These are phyloP conservation scores for Parachlorella kessleri DNA, from an alignment of 139 green algal genomes.

Conservation along the genomic window DNA sequence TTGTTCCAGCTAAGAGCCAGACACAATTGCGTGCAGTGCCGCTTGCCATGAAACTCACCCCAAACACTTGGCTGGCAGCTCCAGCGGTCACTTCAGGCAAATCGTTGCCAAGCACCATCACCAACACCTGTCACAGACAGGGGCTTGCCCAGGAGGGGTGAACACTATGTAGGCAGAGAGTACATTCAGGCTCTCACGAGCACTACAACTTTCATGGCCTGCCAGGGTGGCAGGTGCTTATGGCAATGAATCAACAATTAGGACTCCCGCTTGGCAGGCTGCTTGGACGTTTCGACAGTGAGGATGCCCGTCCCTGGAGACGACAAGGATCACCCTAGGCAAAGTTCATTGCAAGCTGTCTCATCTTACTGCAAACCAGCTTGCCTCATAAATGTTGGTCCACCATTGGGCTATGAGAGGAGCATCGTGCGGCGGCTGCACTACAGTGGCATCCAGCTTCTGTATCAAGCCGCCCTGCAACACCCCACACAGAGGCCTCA, in stretches of 20 bases:
- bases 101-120: slow-evolving; percentile 23
- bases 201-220: background rate
- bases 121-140: background rate
- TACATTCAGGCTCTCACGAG: no score
- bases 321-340: no score
- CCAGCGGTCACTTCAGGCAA: slow-evolving; percentile 1
- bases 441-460: background rate
- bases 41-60: no score
- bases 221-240: background rate
- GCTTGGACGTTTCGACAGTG: background rate
- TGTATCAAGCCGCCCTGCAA: background rate
- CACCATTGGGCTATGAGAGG: background rate
- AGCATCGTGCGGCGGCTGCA: background rate
- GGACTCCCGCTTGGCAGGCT: background rate
- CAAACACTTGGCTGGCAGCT: slow-evolving; percentile 9
- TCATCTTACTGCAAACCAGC: background rate
- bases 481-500: background rate
- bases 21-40: no score
- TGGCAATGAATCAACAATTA: background rate
- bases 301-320: no score
- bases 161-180: no score
- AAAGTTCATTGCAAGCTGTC: background rate
- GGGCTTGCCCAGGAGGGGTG: no score
- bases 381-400: background rate
- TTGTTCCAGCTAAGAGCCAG: no score